These are phyloP conservation scores for Circinella umbellata DNA, from an alignment of 371 early-diverging fungal genomes.

Conservation along the genomic window DNA sequence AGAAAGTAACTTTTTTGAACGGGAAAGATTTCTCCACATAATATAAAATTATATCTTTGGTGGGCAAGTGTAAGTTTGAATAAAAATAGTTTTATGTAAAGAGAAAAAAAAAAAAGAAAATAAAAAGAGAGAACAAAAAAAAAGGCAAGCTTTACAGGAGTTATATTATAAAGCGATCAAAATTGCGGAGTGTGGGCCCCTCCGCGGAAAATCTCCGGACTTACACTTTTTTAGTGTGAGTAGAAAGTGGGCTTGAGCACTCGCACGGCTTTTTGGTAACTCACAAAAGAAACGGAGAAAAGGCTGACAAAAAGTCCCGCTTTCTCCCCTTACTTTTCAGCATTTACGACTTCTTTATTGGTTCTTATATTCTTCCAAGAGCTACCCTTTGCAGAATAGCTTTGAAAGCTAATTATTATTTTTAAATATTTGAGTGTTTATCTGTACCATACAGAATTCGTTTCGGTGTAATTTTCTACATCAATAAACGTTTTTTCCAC, in stretches of 20 bases:
- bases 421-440: too few species aligned
- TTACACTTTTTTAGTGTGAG: too few species aligned
- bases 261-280: not conserved
- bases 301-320: not conserved
- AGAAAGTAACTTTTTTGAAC: conserved; percentile 41
- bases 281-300: not conserved
- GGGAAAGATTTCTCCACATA: conserved; percentile 54
- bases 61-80: not conserved
- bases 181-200: not conserved
- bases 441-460: too few species aligned
- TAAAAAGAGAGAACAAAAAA: too few species aligned
- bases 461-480: too few species aligned
- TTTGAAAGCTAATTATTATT: not conserved
- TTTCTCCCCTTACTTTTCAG: not conserved
- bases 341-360: conserved; percentile 8
- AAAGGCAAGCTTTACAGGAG: not conserved
- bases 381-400: conserved; percentile 12
- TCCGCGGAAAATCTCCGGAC: not conserved
- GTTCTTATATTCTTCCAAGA: not conserved
- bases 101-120: not conserved
- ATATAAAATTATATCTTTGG: not conserved
- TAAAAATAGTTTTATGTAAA: not conserved
- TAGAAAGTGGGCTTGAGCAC: conserved; percentile 1
- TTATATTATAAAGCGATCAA: not conserved
- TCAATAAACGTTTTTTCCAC: too few species aligned